Percentiles rank a stretch among this genome's conserved stretches.
Evolutionary conservation across 1,284 basidiomycete genomes (phyloP).

Genomic region (Bjerkandera adusta): DNA sequence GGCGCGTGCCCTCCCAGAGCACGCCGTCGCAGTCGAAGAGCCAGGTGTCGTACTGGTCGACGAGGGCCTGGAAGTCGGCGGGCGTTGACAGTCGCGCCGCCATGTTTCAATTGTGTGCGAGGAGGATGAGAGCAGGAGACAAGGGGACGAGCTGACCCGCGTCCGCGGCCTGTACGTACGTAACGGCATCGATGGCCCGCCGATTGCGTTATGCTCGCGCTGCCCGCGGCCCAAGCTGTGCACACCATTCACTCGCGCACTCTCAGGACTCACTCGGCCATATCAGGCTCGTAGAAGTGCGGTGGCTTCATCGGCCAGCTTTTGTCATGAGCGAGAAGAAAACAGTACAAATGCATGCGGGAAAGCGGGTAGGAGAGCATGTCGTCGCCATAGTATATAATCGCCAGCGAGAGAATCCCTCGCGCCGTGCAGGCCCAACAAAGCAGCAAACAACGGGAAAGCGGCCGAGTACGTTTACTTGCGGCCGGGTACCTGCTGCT

Average conservation of each 20-base stretch:
- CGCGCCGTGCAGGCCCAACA: conserved; percentile 19
- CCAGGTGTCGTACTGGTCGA: conserved; percentile 88
- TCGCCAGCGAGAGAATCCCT: conserved; percentile 14
- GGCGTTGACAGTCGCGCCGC: conserved; percentile 29
- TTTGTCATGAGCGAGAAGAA: conserved; percentile 23
- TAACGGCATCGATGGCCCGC: no score
- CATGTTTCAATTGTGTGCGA: conserved; percentile 14
- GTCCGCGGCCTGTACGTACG: not conserved
- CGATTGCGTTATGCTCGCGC: no score
- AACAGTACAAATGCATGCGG: conserved; percentile 31
- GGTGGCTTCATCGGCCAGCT: conserved; percentile 30
- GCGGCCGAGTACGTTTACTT: conserved; percentile 25
- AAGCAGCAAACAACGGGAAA: conserved; percentile 14
- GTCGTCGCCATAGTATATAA: conserved; percentile 24
- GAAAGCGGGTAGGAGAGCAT: conserved; percentile 21
- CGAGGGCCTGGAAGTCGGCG: conserved; percentile 53
- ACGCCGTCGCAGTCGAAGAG: conserved; percentile 98
- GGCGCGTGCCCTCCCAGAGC: conserved; percentile 83
- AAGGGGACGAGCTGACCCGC: not conserved
- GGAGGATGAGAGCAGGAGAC: not conserved
- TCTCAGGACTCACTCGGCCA: no score
- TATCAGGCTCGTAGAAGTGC: no score
- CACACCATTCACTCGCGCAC: not conserved
- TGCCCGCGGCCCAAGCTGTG: no score
- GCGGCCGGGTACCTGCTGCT: conserved; percentile 53